Base-by-base conservation (phyloP, 2,329 filamentous ascomycete species). In the Zasmidium cellare region DNA sequence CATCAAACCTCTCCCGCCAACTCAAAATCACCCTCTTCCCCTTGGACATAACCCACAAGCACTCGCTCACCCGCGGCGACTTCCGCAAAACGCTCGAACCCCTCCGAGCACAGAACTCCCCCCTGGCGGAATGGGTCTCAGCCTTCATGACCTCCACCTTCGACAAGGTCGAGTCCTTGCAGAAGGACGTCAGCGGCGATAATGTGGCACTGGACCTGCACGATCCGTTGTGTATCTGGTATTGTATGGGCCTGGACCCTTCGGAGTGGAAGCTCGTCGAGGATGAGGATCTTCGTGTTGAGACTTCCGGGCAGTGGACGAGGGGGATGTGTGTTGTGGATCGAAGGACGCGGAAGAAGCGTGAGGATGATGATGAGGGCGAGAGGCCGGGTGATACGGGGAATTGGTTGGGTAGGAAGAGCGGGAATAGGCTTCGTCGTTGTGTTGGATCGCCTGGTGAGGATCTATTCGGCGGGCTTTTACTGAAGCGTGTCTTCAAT, bases 261-360 rank as follows among this genome's bases (percentile, higher is more conserved):
- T 51, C 56, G 51, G 24, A 57, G 0, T 79, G 76, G 77, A 61
- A 71, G 22, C 71, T 78, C 52, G 69, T 67, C 18, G 63, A 68
- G n/a, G 70, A 69, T 0, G 89, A 96, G 74, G 94, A 99, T 72
- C 88, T 99, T 56, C 84, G 94, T 19, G 80, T 99, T 44, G 94
- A 99, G 77, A 96, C 92, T 0, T 79, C 84, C 2, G 94, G 93
- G 1, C 94, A 97, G 78, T 99, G 94, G 94, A 96, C 92, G 47
- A 82, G 91, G 56, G 68, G 94, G 1, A 92, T 94, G 87, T 92
- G 92, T 70, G 82, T 97, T 28, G 80, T 92, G 44, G 94, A 99
- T 78, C 82, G 86, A 35, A 83, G 94, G 46, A 75, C 77, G 38
- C 77, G 85, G 54, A 79, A 77, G 61, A 84, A 85, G 69, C 80